Conservation (phyloP, 768 basidiomycete genomes). For the Lyophyllum shimeji region DNA sequence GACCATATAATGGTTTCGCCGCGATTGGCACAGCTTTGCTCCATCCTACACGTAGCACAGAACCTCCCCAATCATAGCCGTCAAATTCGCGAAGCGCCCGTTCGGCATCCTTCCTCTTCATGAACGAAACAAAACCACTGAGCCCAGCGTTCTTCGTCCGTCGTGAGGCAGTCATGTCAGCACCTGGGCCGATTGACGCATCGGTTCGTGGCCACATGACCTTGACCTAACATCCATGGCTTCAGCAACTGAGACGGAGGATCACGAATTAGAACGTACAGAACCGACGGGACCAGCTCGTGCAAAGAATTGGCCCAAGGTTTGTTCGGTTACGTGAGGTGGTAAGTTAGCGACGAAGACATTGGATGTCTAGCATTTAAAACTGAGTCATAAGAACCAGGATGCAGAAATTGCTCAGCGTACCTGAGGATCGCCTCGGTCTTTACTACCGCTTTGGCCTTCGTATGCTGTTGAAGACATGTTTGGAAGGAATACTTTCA, state of each 20-base stretch:
- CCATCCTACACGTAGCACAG: slow-evolving; percentile 87
- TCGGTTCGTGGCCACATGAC: slow-evolving; percentile 99
- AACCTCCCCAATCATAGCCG: slow-evolving; percentile 94
- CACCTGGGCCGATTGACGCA: slow-evolving; percentile 61
- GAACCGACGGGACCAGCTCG: slow-evolving; percentile 91
- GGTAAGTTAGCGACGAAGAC: slow-evolving; percentile 95
- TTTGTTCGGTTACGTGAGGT: slow-evolving; percentile 79
- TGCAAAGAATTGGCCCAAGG: slow-evolving; percentile 89
- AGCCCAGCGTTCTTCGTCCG: slow-evolving; percentile 73
- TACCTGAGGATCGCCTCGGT: slow-evolving; percentile 86
- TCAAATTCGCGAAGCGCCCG: slow-evolving; percentile 86
- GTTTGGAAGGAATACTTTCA: not conserved
- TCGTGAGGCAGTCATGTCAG: slow-evolving; percentile 73
- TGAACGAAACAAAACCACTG: slow-evolving; percentile 96
- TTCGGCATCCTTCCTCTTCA: slow-evolving; percentile 92
- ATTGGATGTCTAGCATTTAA: slow-evolving; percentile 75
- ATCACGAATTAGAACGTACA: slow-evolving; percentile 39
- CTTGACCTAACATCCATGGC: slow-evolving; percentile 60
- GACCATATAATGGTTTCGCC: slow-evolving; percentile 78
- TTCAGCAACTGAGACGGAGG: not conserved
- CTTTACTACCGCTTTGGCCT: slow-evolving; percentile 86
- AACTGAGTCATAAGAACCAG: not conserved
- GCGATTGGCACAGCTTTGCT: slow-evolving; percentile 94
- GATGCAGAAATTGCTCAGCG: slow-evolving; percentile 13
- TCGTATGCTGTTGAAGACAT: slow-evolving; percentile 67